These are phyloP conservation scores for Ceratobasidium papillatum DNA, from an alignment of 1,284 basidiomycete species.

Conservation along the genomic window DNA sequence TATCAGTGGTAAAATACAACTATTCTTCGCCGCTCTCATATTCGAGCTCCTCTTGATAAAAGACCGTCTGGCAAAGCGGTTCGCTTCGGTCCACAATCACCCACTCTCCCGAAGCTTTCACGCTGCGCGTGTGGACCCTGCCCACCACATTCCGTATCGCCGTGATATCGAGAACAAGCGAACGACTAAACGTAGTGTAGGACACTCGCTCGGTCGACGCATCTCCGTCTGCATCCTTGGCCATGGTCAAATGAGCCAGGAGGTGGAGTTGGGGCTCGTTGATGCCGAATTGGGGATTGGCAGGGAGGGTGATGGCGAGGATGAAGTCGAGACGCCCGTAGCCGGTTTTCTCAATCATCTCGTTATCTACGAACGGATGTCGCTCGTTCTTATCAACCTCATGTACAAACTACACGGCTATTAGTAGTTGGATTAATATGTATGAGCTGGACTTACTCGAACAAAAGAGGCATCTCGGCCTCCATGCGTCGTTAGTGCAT, in stretches of 20 bases:
- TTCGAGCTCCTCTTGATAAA: constrained; percentile 2
- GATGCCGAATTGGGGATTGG: background rate
- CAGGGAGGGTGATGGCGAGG: constrained; percentile 17
- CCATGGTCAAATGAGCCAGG: constrained; percentile 15
- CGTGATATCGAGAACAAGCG: constrained; percentile 23
- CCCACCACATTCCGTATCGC: background rate
- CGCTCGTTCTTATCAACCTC: constrained; percentile 48
- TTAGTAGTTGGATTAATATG: background rate
- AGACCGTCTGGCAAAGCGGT: background rate
- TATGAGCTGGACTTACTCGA: constrained; percentile 37
- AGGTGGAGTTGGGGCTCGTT: constrained; percentile 7
- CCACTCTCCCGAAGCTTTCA: background rate
- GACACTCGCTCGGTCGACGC: background rate
- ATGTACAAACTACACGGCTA: constrained; percentile 48
- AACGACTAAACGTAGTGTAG: background rate
- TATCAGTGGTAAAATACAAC: too few relatives aligned
- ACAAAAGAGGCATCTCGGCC: constrained; percentile 9
- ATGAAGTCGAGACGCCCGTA: constrained; percentile 49
- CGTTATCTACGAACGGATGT: constrained; percentile 20
- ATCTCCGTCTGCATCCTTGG: constrained; percentile 1
- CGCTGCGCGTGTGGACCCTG: background rate
- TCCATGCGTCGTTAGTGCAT: constrained; percentile 9
- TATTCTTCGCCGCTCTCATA: too few relatives aligned
- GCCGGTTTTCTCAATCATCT: constrained; percentile 37
- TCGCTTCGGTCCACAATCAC: constrained; percentile 4